phyloP scores from a whole-genome alignment of 345 rosid genomes.

The Ailanthus altissimus region DNA sequence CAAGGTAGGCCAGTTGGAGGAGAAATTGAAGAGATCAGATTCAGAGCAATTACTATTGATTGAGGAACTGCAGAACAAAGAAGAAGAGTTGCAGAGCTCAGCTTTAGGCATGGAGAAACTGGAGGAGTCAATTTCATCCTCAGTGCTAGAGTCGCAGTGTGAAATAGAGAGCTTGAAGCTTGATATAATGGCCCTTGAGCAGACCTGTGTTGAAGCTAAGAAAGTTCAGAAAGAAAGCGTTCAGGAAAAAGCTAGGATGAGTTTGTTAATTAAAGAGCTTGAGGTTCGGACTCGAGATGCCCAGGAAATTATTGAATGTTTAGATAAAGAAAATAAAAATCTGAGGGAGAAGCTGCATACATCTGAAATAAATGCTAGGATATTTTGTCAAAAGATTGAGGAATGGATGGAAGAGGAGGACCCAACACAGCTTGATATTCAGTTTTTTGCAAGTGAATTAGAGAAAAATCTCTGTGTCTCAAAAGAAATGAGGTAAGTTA shows the following conservation, averaged over 20 bases:
- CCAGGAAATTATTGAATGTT: constrained; percentile 32
- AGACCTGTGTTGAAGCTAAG: constrained; percentile 51
- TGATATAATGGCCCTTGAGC: constrained; percentile 61
- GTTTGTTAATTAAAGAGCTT: constrained; percentile 45
- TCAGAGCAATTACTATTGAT: constrained; percentile 47
- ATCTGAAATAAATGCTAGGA: constrained; percentile 38
- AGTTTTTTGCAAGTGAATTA: constrained; percentile 26
- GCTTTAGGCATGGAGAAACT: constrained; percentile 55
- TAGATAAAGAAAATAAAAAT: constrained; percentile 56
- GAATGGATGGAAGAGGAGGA: constrained; percentile 40
- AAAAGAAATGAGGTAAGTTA: constrained; percentile 37
- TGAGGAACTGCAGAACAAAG: constrained; percentile 65
- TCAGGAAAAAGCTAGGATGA: constrained; percentile 50
- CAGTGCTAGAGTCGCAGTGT: constrained; percentile 66
- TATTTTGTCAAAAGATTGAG: constrained; percentile 36
- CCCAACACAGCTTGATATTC: constrained; percentile 24
- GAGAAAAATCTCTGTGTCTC: constrained; percentile 28
- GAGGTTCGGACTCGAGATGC: constrained; percentile 48
- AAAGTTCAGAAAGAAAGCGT: constrained; percentile 51
- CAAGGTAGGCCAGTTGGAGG: constrained; percentile 43
- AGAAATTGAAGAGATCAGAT: constrained; percentile 54
- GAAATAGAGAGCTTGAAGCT: constrained; percentile 90
- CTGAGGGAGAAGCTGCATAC: constrained; percentile 43
- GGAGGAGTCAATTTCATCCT: constrained; percentile 65
- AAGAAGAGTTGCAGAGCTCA: constrained; percentile 52